Base-by-base conservation (phyloP, 140 eudicot species). In the Ambrosia hybrid region DNA sequence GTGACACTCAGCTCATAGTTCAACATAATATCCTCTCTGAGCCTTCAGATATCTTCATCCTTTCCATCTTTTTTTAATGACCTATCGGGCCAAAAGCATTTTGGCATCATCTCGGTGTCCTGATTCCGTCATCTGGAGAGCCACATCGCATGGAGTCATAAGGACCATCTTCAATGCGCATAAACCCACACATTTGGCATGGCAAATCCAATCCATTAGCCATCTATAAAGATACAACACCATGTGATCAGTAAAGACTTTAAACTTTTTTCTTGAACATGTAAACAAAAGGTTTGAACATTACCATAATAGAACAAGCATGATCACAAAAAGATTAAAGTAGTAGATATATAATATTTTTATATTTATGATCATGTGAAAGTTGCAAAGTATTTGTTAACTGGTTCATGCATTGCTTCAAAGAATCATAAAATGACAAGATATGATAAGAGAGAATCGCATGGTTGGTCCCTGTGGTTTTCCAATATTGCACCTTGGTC, bases 121-220 rank as follows among this genome's bases (percentile, higher is more conserved):
- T 48, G 26, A 89, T 30, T 72, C 76, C 95, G 1, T 77, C 83
- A 2, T 85, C 90, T 76, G 73, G 92, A 5, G 88, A 58, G 39
- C 84, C 80, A 76, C 98, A 92, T 21, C 55, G 45, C 5, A 67
- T 85, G 83, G 56, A 84, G 41, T 96, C 95, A 57, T 92, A 95
- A 3, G 67, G 75, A 9, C 83, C 85, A 39, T 77, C 85, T 4
- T 77, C 75, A 5, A 85, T 71, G 38, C 86, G 91, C 14, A 76
- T 80, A 34, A 52, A 65, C 70, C 90, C 91, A 64, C 98, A 92
- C 0, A 68, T 76, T 11, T 74, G 64, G 85, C 96, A 92, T 36
- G 34, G 38, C 75, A 64, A 43, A 34, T 51, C 61, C 56, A 76
- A 66, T 58, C 73, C 73, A 5, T 62, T 78, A 3, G 65, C 39